Percentiles rank a stretch among this genome's conserved stretches.
These are phyloP conservation scores for Ophidiomyces ophidiicola DNA, from an alignment of 2,329 filamentous ascomycete genomes.

Conservation along the genomic window DNA sequence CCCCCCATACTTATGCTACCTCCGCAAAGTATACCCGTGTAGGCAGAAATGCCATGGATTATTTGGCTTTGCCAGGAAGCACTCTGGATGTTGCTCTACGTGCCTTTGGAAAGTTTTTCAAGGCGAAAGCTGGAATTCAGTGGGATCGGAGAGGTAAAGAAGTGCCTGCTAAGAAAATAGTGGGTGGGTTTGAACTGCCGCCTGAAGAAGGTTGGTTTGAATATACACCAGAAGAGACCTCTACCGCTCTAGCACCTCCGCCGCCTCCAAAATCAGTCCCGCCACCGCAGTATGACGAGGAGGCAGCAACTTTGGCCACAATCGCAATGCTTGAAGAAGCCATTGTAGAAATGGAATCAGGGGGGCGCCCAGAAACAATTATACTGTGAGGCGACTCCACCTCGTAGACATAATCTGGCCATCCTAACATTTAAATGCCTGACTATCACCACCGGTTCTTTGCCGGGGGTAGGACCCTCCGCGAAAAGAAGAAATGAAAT, in stretches of 20 bases:
- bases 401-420: no score
- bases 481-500: no score
- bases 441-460: no score
- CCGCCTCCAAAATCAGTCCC: no score
- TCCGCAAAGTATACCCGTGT: slow-evolving; percentile 38
- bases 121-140: slow-evolving; percentile 42
- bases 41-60: slow-evolving; percentile 23
- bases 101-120: slow-evolving; percentile 48
- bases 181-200: slow-evolving; percentile 19
- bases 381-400: no score
- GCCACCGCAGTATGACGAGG: not conserved
- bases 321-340: slow-evolving; percentile 5
- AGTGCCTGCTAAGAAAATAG: slow-evolving; percentile 15
- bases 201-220: slow-evolving; percentile 25
- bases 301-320: slow-evolving; percentile 3
- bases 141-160: slow-evolving; percentile 42
- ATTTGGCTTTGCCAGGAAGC: slow-evolving; percentile 25
- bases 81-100: slow-evolving; percentile 33
- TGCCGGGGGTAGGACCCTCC: no score
- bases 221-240: slow-evolving; percentile 16
- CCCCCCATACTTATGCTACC: slow-evolving; percentile 50
- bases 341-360: slow-evolving; percentile 6
- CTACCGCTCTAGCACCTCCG: not conserved
- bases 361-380: no score
- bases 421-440: no score